Evolutionary conservation across 1,284 basidiomycete species (phyloP), one percentile per base, ranked within the genome.

Genomic region (Albatrellus sp.): DNA sequence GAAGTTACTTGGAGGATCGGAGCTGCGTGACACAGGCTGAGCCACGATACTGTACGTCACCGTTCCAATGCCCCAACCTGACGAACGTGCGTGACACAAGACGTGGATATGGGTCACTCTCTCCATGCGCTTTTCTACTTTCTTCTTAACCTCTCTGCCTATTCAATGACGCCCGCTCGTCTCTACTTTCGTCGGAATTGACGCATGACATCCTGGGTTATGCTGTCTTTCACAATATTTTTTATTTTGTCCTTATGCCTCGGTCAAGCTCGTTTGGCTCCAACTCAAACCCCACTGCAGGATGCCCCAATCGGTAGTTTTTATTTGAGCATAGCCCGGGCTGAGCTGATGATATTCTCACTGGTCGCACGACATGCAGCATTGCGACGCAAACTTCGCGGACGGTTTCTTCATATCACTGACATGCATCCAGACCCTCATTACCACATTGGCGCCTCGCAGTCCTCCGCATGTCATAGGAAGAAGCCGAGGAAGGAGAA

Each of bases 341-440:
- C 24, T 24, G 24, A 24, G 7, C 24, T 24, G 24, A 24, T 7
- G 24, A 24, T 24, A 7, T 24, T 24, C 24, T n/a, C n/a, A n/a
- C n/a, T 16, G 24, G 46, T 44, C 42, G 46, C 50, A 43, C 42
- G 40, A 44, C 34, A 42, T 16, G 11, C 28, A 34, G 35, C 30
- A 16, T 42, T 50, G 44, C 53, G 50, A 36, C 70, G 64, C 44
- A 72, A 72, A 56, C 67, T 85, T 29, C 75, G 74, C 48, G 86
- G 85, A 2, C 73, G 83, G 34, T 89, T 89, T 60, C 60, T 90
- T 16, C 75, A 77, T 54, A 77, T 90, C 52, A 88, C 85, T 35
- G 87, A 90, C 60, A 75, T 90, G 50, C 87, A 90, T 57, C 83
- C 85, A 20, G 87, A 90, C 62, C 71, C 74, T 24, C 64, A 73